Evolutionary conservation across 1,284 basidiomycete species (phyloP).

Genomic region (Cystobasidium slooffiae): DNA sequence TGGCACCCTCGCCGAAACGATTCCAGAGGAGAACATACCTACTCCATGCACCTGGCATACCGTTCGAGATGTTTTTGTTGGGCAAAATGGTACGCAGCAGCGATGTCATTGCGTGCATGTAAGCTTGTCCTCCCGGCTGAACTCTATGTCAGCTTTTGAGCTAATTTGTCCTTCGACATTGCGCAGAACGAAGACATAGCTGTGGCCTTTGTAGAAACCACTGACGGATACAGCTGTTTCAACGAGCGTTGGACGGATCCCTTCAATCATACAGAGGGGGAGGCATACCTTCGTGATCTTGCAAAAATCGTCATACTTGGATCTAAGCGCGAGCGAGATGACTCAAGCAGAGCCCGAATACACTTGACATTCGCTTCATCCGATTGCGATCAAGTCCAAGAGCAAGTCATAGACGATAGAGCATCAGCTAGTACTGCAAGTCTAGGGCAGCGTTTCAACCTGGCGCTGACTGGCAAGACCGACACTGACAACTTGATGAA

Average conservation of each 20-base stretch:
- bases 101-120: not conserved
- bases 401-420: constrained; percentile 9
- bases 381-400: not conserved
- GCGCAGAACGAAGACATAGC: constrained; percentile 19
- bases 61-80: not conserved
- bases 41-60: not conserved
- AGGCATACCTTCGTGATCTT: no score
- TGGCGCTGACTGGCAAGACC: constrained; percentile 11
- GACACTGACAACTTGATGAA: constrained; percentile 5
- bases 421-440: constrained; percentile 2
- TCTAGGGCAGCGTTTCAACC: constrained; percentile 1
- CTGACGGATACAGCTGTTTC: no score
- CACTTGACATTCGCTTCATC: not conserved
- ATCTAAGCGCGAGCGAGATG: not conserved
- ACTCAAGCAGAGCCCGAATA: not conserved
- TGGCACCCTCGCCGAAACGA: no score
- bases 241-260: not conserved
- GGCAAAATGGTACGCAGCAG: not conserved
- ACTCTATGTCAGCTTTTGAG: not conserved
- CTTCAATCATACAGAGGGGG: not conserved
- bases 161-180: not conserved
- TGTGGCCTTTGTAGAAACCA: constrained; percentile 2
- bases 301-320: no score
- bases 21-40: no score
- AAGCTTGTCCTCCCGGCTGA: not conserved